Percentiles rank a stretch among this genome's conserved stretches.
These are phyloP conservation scores for Colletotrichum agaves DNA, from an alignment of 2,329 filamentous ascomycete species.

Conservation along the genomic window DNA sequence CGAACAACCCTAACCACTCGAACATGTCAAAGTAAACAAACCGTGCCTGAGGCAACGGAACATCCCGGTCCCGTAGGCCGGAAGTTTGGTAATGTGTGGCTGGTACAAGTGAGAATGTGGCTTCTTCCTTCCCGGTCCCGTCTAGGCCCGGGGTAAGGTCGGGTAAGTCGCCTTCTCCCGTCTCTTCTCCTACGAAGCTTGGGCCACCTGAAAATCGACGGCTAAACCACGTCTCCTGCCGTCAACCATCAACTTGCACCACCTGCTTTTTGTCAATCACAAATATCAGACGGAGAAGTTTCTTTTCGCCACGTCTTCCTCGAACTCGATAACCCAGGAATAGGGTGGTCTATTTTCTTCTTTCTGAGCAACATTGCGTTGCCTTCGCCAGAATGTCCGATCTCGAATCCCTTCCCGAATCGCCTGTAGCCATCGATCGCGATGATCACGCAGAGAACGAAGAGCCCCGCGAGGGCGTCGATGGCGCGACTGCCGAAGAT, in stretches of 20 bases:
- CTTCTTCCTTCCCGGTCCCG: too few relatives aligned
- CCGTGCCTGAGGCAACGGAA: slow-evolving; percentile 36
- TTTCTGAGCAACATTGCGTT: not conserved
- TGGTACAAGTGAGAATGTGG: not conserved
- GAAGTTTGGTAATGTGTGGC: not conserved
- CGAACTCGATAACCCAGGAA: not conserved
- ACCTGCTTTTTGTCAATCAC: not conserved
- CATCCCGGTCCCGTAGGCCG: not conserved
- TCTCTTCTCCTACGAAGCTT: slow-evolving; percentile 21
- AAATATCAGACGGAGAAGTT: not conserved
- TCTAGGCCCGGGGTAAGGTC: too few relatives aligned
- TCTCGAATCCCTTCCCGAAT: slow-evolving; percentile 53
- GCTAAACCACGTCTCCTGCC: not conserved
- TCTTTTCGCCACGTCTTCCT: not conserved
- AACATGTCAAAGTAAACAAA: slow-evolving; percentile 37
- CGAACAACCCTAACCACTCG: not conserved
- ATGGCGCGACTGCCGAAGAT: slow-evolving; percentile 53
- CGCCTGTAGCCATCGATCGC: slow-evolving; percentile 44
- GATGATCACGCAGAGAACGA: slow-evolving; percentile 53
- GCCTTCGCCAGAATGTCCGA: slow-evolving; percentile 55
- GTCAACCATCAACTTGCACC: not conserved
- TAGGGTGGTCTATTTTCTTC: not conserved
- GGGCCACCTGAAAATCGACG: slow-evolving; percentile 36
- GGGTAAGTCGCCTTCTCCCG: not conserved
- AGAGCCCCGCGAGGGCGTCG: slow-evolving; percentile 50